Evolutionary conservation across 495 filamentous ascomycete species (phyloP).

Genomic region (Xylaria flabelliformis): DNA sequence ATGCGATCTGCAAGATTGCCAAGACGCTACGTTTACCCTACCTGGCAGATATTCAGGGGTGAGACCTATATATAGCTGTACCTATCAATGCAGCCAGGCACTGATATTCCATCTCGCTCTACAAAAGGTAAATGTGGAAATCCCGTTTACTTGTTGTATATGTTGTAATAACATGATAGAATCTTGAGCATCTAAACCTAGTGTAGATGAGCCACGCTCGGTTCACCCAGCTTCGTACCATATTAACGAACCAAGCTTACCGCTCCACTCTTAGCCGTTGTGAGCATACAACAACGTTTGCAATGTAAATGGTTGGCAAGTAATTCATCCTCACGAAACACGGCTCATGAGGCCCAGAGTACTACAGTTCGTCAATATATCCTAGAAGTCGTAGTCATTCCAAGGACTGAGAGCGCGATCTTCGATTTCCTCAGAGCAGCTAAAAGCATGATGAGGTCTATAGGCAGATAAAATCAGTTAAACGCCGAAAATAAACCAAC

Average conservation of each 20-base stretch:
- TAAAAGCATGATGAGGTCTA: too few species aligned
- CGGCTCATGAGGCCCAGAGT: not conserved
- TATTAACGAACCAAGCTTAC: not conserved
- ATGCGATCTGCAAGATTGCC: not conserved
- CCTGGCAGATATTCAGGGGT: not conserved
- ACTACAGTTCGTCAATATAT: not conserved
- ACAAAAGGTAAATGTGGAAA: not conserved
- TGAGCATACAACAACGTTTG: not conserved
- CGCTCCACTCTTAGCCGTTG: not conserved
- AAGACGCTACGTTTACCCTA: not conserved
- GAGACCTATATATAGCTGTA: constrained; percentile 4
- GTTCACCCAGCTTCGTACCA: not conserved
- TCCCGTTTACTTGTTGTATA: not conserved
- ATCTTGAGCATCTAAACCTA: not conserved
- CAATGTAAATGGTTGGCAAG: not conserved
- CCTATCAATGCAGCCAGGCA: not conserved
- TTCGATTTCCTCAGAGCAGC: too few species aligned
- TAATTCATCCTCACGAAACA: not conserved
- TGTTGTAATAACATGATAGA: not conserved
- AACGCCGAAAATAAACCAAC: too few species aligned
- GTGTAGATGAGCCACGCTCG: too few species aligned
- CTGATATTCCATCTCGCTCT: not conserved
- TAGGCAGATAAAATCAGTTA: too few species aligned
- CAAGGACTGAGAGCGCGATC: not conserved
- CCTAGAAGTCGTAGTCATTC: not conserved